Base-by-base conservation (phyloP, 305 asterid species). In the Solanum aculeatissimum region DNA sequence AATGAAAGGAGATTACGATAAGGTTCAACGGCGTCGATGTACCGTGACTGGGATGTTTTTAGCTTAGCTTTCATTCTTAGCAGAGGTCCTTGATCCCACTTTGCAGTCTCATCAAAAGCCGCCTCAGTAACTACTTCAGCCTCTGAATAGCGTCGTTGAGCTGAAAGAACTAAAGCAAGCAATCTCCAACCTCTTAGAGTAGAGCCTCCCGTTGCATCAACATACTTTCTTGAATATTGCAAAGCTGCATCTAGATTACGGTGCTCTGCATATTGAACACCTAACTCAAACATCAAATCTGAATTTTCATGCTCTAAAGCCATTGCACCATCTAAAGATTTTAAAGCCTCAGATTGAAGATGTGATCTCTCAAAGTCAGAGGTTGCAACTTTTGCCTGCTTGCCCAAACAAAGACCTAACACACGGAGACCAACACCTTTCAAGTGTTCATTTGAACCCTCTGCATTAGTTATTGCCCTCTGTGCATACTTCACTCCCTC, bases 11-110 rank as follows among this genome's bases (percentile, higher is more conserved):
- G 97, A 86, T 89, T 84, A 7, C 97, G 93, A 49, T 91, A 97
- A 88, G 98, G 94, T 89, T 97, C 97, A 81, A 97, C 88, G 10
- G 99, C 97, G 78, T 95, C 97, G 77, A 90, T 92, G 89, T 92
- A 95, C 58, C 71, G 90, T 4, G 97, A 95, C 91, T 90, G 98
- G 54, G 97, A 92, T 87, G 89, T 87, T 90, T 94, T 95, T 81
- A 97, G 93, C 90, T 93, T 93, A 70, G 98, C 99, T 84, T 95
- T 95, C 95, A 91, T 90, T 90, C 94, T 88, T 58, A 97, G 97
- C 70, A 97, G 91, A 27, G 97, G 94, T 66, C 97, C 98, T 89
- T 97, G 99, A 85, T 97, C 97, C 99, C 99, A 97, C 84, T 91
- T 94, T 14, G 94, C 89, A 19, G 98, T 97, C 93, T 95, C 98